Base-by-base conservation (phyloP, 805 yeast species). In the Kuraishia hungarica region DNA sequence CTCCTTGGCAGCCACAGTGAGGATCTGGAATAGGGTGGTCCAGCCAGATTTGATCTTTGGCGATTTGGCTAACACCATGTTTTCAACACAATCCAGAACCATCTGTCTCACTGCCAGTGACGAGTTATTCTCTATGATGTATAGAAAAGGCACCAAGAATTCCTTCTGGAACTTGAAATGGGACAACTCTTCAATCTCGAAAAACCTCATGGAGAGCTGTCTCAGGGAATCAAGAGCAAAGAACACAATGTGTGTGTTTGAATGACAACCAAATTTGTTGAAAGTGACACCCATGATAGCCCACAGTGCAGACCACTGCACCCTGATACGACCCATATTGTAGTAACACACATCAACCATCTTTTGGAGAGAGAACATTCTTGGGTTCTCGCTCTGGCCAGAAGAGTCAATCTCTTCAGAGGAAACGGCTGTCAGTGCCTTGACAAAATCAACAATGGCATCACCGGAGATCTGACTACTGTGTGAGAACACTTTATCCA, bases 261-360 rank as follows among this genome's bases (percentile, higher is more conserved):
- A 71, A 65, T 89, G 87, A 56, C 96, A 84, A 2, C 96, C 96
- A 59, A 91, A 92, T 51, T 77, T 80, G 60, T 89, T 89, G 72
- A 94, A 94, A 49, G 89, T 88, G 56, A 81, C 88, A 17, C 96
- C 97, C 88, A 94, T 88, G 10, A 89, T 87, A 17, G 87, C 81
- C 99, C 99, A 94, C 57, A 94, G 76, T 54, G 89, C 93, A 5
- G 96, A 83, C 97, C 99, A 94, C 71, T 96, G 97, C 58, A 94
- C 84, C 68, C 97, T 83, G 62, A 94, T 92, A 74, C 99, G 87
- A 53, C 84, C 84, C 97, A 94, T 94, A 68, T 96, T 96, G 74
- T 96, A 94, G 70, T 94, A 93, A 71, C 97, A 93, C 49, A 94
- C 96, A 70, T 96, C 99, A 53, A 94, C 96, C 78, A 94, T 88